Evolutionary conservation across 805 yeast genomes (phyloP).

Genomic region (Suhomyces canberraensis): DNA sequence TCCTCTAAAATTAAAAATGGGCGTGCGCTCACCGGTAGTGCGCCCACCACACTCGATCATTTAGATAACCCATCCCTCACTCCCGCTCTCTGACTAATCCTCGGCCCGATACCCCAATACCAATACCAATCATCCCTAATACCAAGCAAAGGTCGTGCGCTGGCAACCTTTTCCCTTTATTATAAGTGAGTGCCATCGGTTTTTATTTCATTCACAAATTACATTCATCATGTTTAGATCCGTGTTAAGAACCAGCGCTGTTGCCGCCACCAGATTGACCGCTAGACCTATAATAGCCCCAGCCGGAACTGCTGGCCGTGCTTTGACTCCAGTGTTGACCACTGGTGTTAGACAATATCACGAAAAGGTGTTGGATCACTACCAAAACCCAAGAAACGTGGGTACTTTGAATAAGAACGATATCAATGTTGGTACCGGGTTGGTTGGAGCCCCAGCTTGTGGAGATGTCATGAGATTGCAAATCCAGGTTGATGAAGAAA

Average conservation of each 20-base stretch:
- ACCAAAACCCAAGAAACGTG: conserved; percentile 94
- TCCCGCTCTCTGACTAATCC: conserved; percentile 1
- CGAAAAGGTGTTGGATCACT: conserved; percentile 92
- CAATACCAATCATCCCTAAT: conserved; percentile 3
- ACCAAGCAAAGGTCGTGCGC: conserved; percentile 5
- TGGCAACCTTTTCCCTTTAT: not conserved
- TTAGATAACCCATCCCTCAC: too few relatives aligned
- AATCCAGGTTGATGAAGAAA: conserved; percentile 84
- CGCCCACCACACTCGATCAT: not conserved
- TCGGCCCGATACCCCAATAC: not conserved
- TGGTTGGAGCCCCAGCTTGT: conserved; percentile 99
- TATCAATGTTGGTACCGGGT: conserved; percentile 86
- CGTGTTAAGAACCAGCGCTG: conserved; percentile 14
- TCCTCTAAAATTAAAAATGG: too few relatives aligned
- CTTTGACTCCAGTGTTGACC: conserved; percentile 4
- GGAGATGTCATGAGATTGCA: conserved; percentile 99
- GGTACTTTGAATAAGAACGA: conserved; percentile 83
- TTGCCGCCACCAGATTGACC: conserved; percentile 3
- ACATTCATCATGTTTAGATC: conserved; percentile 22
- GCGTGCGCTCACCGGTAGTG: not conserved
- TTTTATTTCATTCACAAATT: not conserved
- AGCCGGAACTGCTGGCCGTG: conserved; percentile 8
- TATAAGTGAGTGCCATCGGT: not conserved
- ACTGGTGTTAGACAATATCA: conserved; percentile 53
- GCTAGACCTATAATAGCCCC: conserved; percentile 5